Evolutionary conservation across 441 rosid species (phyloP).

Genomic region (Populus hybrid): DNA sequence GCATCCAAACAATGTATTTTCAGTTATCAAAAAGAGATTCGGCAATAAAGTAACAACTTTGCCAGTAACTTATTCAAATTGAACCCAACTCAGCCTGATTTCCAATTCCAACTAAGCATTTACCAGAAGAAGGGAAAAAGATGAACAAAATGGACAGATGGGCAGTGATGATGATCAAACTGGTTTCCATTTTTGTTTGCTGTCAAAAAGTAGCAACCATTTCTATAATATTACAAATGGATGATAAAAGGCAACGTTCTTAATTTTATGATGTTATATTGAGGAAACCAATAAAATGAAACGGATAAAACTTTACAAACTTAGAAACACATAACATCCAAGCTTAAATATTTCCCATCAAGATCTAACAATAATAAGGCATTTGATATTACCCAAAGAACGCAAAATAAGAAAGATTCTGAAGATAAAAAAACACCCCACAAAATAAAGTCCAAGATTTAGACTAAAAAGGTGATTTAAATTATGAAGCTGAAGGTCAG

Average conservation of each 20-base stretch:
- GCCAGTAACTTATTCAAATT: not conserved
- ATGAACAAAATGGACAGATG: not conserved
- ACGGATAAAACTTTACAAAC: slow-evolving; percentile 12
- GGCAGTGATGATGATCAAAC: not conserved
- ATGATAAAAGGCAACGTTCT: slow-evolving; percentile 19
- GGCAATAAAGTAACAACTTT: not conserved
- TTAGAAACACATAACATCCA: slow-evolving; percentile 8
- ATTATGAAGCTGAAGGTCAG: not conserved
- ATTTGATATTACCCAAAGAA: not conserved
- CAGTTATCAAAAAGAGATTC: not conserved
- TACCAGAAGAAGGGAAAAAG: not conserved
- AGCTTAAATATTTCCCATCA: slow-evolving; percentile 21
- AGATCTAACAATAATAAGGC: slow-evolving; percentile 27
- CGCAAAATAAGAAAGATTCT: not conserved
- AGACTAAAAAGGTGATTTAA: slow-evolving; percentile 9
- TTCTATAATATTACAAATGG: slow-evolving; percentile 6
- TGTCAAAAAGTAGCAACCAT: slow-evolving; percentile 5
- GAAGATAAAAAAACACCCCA: slow-evolving; percentile 1
- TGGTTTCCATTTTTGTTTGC: slow-evolving; percentile 11
- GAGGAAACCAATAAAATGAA: slow-evolving; percentile 18
- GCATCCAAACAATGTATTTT: not conserved
- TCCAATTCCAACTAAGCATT: slow-evolving; percentile 4
- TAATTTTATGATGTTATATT: slow-evolving; percentile 18
- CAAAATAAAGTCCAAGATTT: slow-evolving; percentile 1
- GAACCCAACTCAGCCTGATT: slow-evolving; percentile 7